Percentiles rank a stretch among this genome's conserved stretches.
Evolutionary conservation across 1,139 yeast species (phyloP).

Genomic region (Zygoascus hellenicus): DNA sequence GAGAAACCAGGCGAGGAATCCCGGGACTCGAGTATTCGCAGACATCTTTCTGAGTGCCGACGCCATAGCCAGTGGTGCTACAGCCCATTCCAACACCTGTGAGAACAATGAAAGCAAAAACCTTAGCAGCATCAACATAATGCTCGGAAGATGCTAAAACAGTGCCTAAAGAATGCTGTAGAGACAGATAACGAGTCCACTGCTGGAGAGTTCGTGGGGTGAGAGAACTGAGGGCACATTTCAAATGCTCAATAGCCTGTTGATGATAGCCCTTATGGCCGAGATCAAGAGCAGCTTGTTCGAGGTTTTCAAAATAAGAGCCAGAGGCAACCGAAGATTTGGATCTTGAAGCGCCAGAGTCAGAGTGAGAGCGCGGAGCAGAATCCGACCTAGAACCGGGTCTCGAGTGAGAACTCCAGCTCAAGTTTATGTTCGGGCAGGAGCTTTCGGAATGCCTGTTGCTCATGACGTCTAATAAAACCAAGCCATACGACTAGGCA

Average conservation of each 20-base stretch:
- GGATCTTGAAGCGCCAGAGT: too few relatives aligned
- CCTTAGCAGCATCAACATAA: slow-evolving; percentile 18
- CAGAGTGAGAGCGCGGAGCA: too few relatives aligned
- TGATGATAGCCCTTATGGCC: slow-evolving; percentile 3
- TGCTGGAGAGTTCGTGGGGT: slow-evolving; percentile 13
- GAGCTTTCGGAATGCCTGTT: too few relatives aligned
- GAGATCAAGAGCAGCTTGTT: slow-evolving; percentile 4
- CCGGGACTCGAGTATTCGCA: slow-evolving; percentile 1
- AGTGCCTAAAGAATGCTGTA: slow-evolving; percentile 30
- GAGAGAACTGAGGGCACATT: slow-evolving; percentile 1
- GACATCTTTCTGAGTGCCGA: slow-evolving; percentile 8
- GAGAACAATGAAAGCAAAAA: slow-evolving; percentile 21
- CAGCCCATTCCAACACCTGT: slow-evolving; percentile 9
- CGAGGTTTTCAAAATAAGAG: slow-evolving; percentile 1
- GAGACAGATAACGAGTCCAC: slow-evolving; percentile 26
- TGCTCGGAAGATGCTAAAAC: slow-evolving; percentile 19
- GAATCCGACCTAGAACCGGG: too few relatives aligned
- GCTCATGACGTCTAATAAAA: too few relatives aligned
- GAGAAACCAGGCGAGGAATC: slow-evolving; percentile 3
- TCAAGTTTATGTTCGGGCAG: too few relatives aligned
- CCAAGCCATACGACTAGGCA: too few relatives aligned
- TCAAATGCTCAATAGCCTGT: slow-evolving; percentile 1
- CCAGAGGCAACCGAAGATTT: neutral
- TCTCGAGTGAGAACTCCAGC: too few relatives aligned
- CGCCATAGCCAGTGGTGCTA: slow-evolving; percentile 1